These are phyloP conservation scores for Penicillium paradoxum DNA, from an alignment of 495 filamentous ascomycete genomes.

Conservation along the genomic window DNA sequence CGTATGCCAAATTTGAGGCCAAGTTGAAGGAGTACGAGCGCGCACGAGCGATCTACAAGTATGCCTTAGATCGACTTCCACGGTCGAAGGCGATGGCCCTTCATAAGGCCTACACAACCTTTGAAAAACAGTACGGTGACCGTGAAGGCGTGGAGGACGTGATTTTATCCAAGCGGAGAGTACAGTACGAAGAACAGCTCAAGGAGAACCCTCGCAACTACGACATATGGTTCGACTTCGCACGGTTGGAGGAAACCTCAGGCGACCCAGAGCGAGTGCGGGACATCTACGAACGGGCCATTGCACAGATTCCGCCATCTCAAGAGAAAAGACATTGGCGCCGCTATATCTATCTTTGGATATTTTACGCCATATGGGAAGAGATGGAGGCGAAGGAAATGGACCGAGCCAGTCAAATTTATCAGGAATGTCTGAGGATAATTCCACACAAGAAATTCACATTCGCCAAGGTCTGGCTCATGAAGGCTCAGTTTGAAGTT, in stretches of 20 bases:
- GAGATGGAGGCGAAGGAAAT: conserved; percentile 78
- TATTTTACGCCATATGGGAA: conserved; percentile 95
- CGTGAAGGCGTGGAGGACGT: conserved; percentile 93
- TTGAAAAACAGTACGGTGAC: conserved; percentile 97
- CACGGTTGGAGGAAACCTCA: conserved; percentile 78
- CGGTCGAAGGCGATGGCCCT: conserved; percentile 78
- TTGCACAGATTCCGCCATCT: conserved; percentile 91
- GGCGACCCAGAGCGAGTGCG: conserved; percentile 77
- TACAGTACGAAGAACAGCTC: conserved; percentile 91
- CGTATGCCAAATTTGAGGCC: conserved; percentile 87
- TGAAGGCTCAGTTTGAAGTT: conserved; percentile 90
- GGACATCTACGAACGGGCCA: conserved; percentile 92
- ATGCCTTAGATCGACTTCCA: conserved; percentile 85
- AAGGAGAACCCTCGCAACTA: conserved; percentile 93
- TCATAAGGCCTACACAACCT: conserved; percentile 91
- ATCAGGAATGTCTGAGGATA: conserved; percentile 77
- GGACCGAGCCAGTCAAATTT: conserved; percentile 81
- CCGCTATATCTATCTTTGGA: conserved; percentile 94
- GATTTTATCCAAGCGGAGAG: conserved; percentile 83
- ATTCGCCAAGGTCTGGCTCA: conserved; percentile 92
- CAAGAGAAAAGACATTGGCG: conserved; percentile 98
- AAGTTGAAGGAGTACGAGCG: conserved; percentile 94
- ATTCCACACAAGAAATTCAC: conserved; percentile 97
- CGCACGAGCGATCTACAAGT: conserved; percentile 94
- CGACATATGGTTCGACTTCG: conserved; percentile 95